Base-by-base conservation (phyloP, 257 asterid species). In the Petrea volubilis region DNA sequence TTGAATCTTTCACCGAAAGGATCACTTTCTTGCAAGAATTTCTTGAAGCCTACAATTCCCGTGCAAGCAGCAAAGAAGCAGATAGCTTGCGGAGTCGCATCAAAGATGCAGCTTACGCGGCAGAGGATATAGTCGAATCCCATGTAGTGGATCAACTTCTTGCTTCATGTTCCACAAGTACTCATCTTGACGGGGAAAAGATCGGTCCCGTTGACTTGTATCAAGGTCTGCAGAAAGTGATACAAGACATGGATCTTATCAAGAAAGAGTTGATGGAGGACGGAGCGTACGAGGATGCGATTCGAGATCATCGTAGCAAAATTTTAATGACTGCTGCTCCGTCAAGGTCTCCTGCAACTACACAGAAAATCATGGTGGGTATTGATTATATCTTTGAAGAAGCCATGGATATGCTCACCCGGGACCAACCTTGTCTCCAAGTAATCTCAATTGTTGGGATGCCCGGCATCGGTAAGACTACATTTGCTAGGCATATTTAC, bases 391-490 rank as follows among this genome's bases (percentile, higher is more conserved):
- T 27, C 59, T n/a, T 28, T 4, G 0, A 7, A 4, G 29, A 64
- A n/a, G 1, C 25, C 9, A 12, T 63, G 69, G 56, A 63, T 21
- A 63, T 24, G 56, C 40, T 63, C 56, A 43, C 20, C 0, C 21
- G 33, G 40, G 7, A 6, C 3, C 33, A 61, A 23, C 0, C 13
- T 40, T 5, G 2, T 61, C 52, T 15, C 33, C 52, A 23, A 38
- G 40, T 61, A 33, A 38, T 60, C 21, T 60, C 75, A 2, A 34
- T 71, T 7, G 33, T 52, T 5, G 69, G 69, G 1, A 71, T 60
- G 70, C 63, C 55, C 1, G 76, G 76, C 0, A 46, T 60, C 68
- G n/a, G n/a, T n/a, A n/a, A n/a, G n/a, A n/a, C n/a, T n/a, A n/a
- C n/a, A n/a, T n/a, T n/a, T n/a, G n/a, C n/a, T n/a, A n/a, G n/a